A percentile compares a stretch with the other conserved stretches of the same genome.
These are phyloP conservation scores for Tetrahymena borealis DNA, from an alignment of 73 alveolate genomes.

Conservation along the genomic window DNA sequence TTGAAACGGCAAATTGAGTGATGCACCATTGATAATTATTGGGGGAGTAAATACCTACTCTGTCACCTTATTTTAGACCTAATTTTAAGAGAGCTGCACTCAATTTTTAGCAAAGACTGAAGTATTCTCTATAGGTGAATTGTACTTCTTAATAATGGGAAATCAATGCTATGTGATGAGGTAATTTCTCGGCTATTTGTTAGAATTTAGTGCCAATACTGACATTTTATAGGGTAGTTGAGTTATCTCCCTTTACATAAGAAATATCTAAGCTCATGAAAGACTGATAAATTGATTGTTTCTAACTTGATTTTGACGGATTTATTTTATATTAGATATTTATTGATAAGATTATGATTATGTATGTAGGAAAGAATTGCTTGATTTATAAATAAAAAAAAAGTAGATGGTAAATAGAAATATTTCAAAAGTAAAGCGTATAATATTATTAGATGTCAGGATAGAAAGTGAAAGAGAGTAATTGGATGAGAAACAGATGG, in stretches of 20 bases:
- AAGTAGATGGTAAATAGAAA: too few species aligned
- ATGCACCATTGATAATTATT: conserved; percentile 72
- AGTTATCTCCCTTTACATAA: background rate
- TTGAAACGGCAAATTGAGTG: conserved; percentile 60
- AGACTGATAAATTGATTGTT: background rate
- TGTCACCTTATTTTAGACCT: conserved; percentile 67
- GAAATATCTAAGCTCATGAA: background rate
- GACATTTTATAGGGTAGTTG: background rate
- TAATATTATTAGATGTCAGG: background rate
- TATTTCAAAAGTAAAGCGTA: too few species aligned
- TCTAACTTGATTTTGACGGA: background rate
- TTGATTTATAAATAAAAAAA: background rate
- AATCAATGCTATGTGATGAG: background rate
- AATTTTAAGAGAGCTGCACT: conserved; percentile 71
- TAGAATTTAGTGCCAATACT: background rate
- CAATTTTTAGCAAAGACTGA: conserved; percentile 42
- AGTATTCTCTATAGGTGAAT: conserved; percentile 53
- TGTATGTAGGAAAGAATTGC: background rate
- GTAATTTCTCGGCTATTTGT: background rate
- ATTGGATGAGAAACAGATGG: background rate
- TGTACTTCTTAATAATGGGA: conserved; percentile 10
- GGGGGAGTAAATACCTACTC: conserved; percentile 77
- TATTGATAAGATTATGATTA: background rate
- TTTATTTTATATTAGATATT: background rate
- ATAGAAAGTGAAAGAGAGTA: background rate